A percentile compares a stretch with the other conserved stretches of the same genome.
Conservation (phyloP, 164 flowering plant species). For the Vitis rupestris region DNA sequence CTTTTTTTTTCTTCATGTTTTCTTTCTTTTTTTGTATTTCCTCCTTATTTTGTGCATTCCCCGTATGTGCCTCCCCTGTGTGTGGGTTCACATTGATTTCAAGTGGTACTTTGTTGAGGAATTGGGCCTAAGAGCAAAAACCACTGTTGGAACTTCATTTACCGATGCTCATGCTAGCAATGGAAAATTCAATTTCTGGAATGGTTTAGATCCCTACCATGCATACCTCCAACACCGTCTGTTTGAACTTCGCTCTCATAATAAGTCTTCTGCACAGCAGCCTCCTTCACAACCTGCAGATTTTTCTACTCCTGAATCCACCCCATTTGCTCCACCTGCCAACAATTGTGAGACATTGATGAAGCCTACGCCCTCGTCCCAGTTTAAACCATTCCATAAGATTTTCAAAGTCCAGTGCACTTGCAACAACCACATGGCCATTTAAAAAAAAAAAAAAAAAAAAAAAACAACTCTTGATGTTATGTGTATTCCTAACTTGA, state of each 20-base stretch:
- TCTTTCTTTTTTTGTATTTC: no score
- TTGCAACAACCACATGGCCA: no score
- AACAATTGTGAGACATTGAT: slow-evolving; percentile 30
- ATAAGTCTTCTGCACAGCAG: slow-evolving; percentile 44
- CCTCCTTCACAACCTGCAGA: slow-evolving; percentile 38
- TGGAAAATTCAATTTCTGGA: slow-evolving; percentile 87
- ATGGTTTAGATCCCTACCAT: slow-evolving; percentile 86
- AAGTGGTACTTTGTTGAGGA: slow-evolving; percentile 41
- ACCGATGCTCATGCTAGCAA: slow-evolving; percentile 99
- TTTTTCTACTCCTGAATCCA: slow-evolving; percentile 35
- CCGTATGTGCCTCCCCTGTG: no score
- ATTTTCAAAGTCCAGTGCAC: no score
- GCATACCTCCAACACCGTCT: slow-evolving; percentile 89
- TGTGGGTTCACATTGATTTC: no score
- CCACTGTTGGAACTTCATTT: slow-evolving; percentile 87
- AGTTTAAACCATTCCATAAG: slow-evolving; percentile 63
- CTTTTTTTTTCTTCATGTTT: no score
- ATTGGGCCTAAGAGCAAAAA: slow-evolving; percentile 71
- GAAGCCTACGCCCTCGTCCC: slow-evolving; percentile 59
- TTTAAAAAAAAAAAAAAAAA: no score
- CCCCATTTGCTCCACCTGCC: slow-evolving; percentile 24
- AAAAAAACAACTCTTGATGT: no score
- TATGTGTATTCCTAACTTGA: no score
- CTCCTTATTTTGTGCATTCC: no score
- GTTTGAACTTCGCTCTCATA: slow-evolving; percentile 76